Evolutionary conservation across 2,329 filamentous ascomycete genomes (phyloP).

Genomic region (Pseudocercospora eumusae): DNA sequence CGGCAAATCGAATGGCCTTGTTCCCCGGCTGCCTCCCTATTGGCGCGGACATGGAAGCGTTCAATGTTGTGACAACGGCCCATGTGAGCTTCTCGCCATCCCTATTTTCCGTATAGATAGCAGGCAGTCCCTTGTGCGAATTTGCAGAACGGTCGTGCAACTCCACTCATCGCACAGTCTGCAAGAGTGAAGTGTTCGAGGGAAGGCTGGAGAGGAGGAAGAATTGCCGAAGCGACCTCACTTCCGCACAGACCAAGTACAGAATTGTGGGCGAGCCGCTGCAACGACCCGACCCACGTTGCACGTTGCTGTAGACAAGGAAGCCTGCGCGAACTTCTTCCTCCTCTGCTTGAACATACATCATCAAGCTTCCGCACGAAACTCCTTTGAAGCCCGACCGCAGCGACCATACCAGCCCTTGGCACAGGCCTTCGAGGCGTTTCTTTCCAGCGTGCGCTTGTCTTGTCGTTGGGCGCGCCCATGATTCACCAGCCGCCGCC

Average conservation of each 20-base stretch:
- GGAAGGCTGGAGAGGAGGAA: neutral
- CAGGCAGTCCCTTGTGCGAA: constrained; percentile 2
- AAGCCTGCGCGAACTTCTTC: neutral
- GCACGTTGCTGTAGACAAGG: constrained; percentile 1
- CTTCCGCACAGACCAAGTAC: no score
- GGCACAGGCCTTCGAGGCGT: neutral
- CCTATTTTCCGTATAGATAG: neutral
- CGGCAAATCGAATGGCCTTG: constrained; percentile 1
- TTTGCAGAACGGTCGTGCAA: neutral
- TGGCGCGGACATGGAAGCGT: constrained; percentile 1
- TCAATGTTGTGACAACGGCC: constrained; percentile 6
- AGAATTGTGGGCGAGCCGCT: constrained; percentile 4
- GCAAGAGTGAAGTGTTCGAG: neutral
- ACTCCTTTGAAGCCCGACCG: neutral
- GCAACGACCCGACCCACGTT: constrained; percentile 4
- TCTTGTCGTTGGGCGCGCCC: neutral
- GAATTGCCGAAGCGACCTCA: neutral
- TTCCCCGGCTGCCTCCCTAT: neutral
- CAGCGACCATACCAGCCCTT: neutral
- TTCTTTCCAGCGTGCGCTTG: no score
- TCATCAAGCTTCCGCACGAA: neutral
- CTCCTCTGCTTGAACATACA: neutral
- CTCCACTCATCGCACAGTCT: neutral
- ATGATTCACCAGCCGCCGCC: neutral
- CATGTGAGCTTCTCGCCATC: constrained; percentile 5